A percentile compares a stretch with the other conserved stretches of the same genome.
These are phyloP conservation scores for Beauveria sp. DNA, from an alignment of 2,329 filamentous ascomycete species.

Conservation along the genomic window DNA sequence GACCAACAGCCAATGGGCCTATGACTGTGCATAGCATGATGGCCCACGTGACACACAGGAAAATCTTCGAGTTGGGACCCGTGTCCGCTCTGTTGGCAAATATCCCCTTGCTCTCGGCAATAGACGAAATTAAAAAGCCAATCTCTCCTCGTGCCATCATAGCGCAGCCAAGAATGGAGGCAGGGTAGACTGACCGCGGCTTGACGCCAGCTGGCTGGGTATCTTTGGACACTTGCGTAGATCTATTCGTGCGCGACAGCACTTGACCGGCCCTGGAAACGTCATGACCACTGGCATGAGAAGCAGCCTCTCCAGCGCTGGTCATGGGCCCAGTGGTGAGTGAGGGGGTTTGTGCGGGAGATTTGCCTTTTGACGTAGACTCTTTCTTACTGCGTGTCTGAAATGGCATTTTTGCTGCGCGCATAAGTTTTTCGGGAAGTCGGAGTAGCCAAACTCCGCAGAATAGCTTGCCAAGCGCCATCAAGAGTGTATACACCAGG, in stretches of 20 bases:
- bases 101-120: constrained; percentile 49
- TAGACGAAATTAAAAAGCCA: constrained; percentile 64
- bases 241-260: not conserved
- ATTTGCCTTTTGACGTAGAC: too few relatives aligned
- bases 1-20: constrained; percentile 41
- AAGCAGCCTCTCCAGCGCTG: not conserved
- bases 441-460: constrained; percentile 50
- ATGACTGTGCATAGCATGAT: constrained; percentile 47
- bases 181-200: constrained; percentile 58
- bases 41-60: constrained; percentile 48
- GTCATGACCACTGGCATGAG: not conserved
- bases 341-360: not conserved
- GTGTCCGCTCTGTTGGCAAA: constrained; percentile 21
- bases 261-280: not conserved
- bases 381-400: not conserved
- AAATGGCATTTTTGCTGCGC: not conserved
- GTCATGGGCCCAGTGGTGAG: too few relatives aligned
- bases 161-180: constrained; percentile 53
- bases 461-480: constrained; percentile 54
- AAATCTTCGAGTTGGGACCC: constrained; percentile 32
- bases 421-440: not conserved
- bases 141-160: constrained; percentile 79
- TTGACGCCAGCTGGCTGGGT: constrained; percentile 26
- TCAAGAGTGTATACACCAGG: constrained; percentile 62
- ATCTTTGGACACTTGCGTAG: not conserved